A percentile compares a stretch with the other conserved stretches of the same genome.
phyloP scores from a whole-genome alignment of 495 filamentous ascomycete genomes.

The Letharia lupina region DNA sequence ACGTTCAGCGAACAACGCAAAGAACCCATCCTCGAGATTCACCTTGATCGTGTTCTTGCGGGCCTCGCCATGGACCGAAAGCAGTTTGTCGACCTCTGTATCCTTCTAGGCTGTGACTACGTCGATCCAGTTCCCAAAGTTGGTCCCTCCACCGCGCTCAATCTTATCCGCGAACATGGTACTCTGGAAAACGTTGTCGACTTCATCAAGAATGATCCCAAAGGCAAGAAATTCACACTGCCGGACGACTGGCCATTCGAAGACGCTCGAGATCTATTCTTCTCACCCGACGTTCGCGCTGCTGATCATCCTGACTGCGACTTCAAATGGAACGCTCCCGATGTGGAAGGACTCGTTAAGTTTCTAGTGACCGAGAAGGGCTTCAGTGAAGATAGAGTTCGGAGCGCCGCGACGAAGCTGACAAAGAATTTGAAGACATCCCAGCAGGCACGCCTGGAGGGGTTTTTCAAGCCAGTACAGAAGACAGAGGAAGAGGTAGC shows the following conservation, averaged over 20 bases:
- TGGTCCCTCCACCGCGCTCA: slow-evolving; percentile 81
- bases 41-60: slow-evolving; percentile 71
- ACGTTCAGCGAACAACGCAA: slow-evolving; percentile 96
- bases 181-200: slow-evolving; percentile 81
- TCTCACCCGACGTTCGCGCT: slow-evolving; percentile 78
- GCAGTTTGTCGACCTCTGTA: slow-evolving; percentile 95
- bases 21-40: slow-evolving; percentile 94
- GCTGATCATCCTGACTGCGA: slow-evolving; percentile 82
- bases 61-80: slow-evolving; percentile 78
- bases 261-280: slow-evolving; percentile 86
- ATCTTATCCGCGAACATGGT: slow-evolving; percentile 83
- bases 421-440: slow-evolving; percentile 80
- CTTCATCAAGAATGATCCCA: slow-evolving; percentile 61
- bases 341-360: slow-evolving; percentile 77
- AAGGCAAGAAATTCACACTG: slow-evolving; percentile 62
- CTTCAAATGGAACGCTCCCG: slow-evolving; percentile 94
- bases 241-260: slow-evolving; percentile 91
- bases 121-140: slow-evolving; percentile 92
- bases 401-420: slow-evolving; percentile 62
- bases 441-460: slow-evolving; percentile 87
- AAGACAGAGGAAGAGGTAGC: slow-evolving; percentile 79
- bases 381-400: slow-evolving; percentile 90
- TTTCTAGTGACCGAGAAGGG: slow-evolving; percentile 91
- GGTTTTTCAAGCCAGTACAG: slow-evolving; percentile 94
- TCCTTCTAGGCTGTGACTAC: slow-evolving; percentile 96